phyloP scores from a whole-genome alignment of 805 yeast species.

The Ogataea parapolymorpha region DNA sequence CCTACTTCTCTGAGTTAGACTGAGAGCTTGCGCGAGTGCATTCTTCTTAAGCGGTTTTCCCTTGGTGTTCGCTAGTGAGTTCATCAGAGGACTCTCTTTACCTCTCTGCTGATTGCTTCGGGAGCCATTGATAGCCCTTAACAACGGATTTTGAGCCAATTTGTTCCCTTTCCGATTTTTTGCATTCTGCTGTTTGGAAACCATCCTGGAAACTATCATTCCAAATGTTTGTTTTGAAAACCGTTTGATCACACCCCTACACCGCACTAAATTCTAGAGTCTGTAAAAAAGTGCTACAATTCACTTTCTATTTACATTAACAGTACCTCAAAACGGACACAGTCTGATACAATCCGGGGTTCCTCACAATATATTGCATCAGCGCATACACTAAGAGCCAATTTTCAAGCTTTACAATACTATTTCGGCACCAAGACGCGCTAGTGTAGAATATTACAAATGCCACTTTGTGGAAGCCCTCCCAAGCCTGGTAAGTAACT shows the following conservation, averaged over 20 bases:
- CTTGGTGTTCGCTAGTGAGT: neutral
- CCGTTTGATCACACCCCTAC: conserved; percentile 2
- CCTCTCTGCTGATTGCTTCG: neutral
- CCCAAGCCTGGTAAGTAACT: conserved; percentile 39
- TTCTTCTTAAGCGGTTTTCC: neutral
- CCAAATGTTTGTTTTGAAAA: neutral
- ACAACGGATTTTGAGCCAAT: neutral
- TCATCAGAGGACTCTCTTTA: neutral
- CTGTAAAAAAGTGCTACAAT: conserved; percentile 6
- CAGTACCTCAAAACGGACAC: neutral
- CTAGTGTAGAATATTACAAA: conserved; percentile 14
- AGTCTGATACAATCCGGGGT: neutral
- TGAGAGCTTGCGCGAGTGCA: neutral
- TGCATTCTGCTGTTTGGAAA: no score
- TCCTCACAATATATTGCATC: neutral
- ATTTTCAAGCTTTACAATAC: neutral
- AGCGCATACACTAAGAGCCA: neutral
- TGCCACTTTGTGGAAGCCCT: conserved; percentile 45
- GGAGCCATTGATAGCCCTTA: neutral
- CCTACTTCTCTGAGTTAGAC: no score
- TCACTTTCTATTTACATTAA: neutral
- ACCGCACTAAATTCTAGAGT: conserved; percentile 1
- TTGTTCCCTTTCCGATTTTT: no score
- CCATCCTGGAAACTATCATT: no score
- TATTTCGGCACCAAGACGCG: neutral